A percentile compares a stretch with the other conserved stretches of the same genome.
phyloP scores from a whole-genome alignment of 495 filamentous ascomycete genomes.

The Penicillium ochrochloron region DNA sequence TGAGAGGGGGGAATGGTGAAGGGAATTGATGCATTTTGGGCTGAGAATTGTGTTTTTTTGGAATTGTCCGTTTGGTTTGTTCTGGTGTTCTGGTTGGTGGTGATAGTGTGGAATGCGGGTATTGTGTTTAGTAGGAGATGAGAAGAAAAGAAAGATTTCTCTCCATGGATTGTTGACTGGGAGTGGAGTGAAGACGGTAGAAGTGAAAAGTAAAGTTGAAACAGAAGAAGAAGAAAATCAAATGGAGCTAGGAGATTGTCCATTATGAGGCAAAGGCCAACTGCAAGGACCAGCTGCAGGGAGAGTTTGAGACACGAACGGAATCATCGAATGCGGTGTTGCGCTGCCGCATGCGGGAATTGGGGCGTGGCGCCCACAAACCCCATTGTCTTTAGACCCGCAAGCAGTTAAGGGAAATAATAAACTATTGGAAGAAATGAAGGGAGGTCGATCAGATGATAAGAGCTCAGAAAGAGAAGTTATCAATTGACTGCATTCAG shows the following conservation, averaged over 20 bases:
- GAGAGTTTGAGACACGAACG: slow-evolving; percentile 26
- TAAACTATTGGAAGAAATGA: not conserved
- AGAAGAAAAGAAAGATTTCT: not conserved
- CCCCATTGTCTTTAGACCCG: slow-evolving; percentile 1
- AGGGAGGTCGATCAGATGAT: not conserved
- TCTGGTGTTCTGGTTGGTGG: not conserved
- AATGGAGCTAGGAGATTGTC: not conserved
- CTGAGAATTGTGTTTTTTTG: not conserved
- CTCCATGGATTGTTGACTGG: not conserved
- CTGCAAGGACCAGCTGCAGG: slow-evolving; percentile 36
- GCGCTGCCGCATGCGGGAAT: not conserved
- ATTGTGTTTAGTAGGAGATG: not conserved
- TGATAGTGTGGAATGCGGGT: slow-evolving; percentile 5
- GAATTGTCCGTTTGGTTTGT: not conserved
- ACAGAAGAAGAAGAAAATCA: not conserved
- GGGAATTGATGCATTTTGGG: slow-evolving; percentile 25
- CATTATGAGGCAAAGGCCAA: slow-evolving; percentile 17
- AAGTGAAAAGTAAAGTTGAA: not conserved
- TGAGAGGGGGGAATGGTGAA: slow-evolving; percentile 27
- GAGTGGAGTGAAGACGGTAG: too few species aligned
- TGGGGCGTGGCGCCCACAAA: not conserved
- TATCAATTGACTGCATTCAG: not conserved
- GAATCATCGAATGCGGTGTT: slow-evolving; percentile 21
- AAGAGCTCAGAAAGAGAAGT: not conserved
- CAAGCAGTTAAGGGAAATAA: not conserved